Percentiles rank a stretch among this genome's conserved stretches.
Evolutionary conservation across 2,329 filamentous ascomycete genomes (phyloP).

Genomic region (Penicillium crustosum): DNA sequence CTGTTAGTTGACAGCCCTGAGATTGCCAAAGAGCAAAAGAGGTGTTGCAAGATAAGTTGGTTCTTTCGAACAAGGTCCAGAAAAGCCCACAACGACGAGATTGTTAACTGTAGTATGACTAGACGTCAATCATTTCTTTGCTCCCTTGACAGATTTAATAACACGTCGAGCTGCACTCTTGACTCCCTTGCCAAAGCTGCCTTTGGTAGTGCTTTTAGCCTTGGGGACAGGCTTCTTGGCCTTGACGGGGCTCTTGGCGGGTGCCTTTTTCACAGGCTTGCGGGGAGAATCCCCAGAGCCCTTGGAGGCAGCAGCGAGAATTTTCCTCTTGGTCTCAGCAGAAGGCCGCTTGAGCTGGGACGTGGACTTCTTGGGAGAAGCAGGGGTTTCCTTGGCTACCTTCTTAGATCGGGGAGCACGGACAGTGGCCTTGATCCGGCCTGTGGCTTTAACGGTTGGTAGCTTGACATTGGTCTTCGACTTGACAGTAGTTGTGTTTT

Average conservation of each 20-base stretch:
- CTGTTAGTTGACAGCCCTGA: neutral
- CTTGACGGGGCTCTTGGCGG: conserved; percentile 18
- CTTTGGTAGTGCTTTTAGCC: conserved; percentile 8
- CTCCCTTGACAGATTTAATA: conserved; percentile 19
- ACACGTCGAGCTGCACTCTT: conserved; percentile 18
- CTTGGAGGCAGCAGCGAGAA: conserved; percentile 27
- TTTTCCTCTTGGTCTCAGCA: conserved; percentile 32
- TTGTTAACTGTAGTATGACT: neutral
- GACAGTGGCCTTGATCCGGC: conserved; percentile 29
- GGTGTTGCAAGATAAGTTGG: neutral
- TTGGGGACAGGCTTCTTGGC: conserved; percentile 13
- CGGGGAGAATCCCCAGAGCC: conserved; percentile 16
- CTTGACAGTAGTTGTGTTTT: conserved; percentile 12
- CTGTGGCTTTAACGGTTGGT: conserved; percentile 31
- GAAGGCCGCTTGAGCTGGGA: conserved; percentile 32
- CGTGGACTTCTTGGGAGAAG: conserved; percentile 20
- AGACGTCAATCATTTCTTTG: conserved; percentile 6
- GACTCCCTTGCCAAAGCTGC: conserved; percentile 15
- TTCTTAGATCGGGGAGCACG: conserved; percentile 12
- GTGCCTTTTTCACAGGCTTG: conserved; percentile 13
- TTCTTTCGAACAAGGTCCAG: neutral
- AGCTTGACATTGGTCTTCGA: conserved; percentile 27
- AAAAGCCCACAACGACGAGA: neutral
- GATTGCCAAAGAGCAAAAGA: neutral
- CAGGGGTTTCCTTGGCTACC: conserved; percentile 13